Conservation (phyloP, 1,139 yeast genomes). For the Pichia sp. region DNA sequence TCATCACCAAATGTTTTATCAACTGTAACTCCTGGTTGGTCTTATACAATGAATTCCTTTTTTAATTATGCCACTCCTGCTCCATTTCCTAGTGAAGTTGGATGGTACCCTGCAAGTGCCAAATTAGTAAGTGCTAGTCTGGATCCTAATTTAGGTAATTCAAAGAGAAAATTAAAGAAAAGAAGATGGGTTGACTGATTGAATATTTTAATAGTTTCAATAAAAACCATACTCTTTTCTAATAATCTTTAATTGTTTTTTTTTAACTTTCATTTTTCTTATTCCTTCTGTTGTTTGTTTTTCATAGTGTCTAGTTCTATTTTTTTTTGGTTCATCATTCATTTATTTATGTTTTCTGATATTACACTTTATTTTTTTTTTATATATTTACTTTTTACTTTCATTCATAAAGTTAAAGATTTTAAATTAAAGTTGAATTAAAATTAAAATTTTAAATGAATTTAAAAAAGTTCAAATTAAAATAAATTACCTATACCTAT, state of each 20-base stretch:
- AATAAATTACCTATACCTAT: too few relatives aligned
- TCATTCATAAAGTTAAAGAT: too few relatives aligned
- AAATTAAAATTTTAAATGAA: too few relatives aligned
- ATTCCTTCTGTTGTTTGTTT: not conserved
- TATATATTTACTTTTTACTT: too few relatives aligned
- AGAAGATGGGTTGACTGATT: conserved; percentile 28
- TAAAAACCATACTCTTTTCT: not conserved
- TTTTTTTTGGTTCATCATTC: too few relatives aligned
- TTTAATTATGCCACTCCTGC: conserved; percentile 65
- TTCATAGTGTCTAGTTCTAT: not conserved
- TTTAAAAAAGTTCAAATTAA: too few relatives aligned
- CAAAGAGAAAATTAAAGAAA: conserved; percentile 21
- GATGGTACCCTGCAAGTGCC: conserved; percentile 39
- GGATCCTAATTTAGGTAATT: conserved; percentile 14
- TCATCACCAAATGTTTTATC: conserved; percentile 45
- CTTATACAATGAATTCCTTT: conserved; percentile 58
- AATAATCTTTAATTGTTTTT: not conserved
- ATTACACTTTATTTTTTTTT: too few relatives aligned
- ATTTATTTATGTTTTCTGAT: too few relatives aligned
- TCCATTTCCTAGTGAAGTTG: conserved; percentile 54
- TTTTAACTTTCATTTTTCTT: too few relatives aligned
- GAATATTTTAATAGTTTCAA: not conserved
- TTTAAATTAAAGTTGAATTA: too few relatives aligned
- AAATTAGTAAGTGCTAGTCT: conserved; percentile 29
- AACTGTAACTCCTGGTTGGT: conserved; percentile 80